Base-by-base conservation (phyloP, 176 grass and related monocot genomes). In the Musa troglodytarum region DNA sequence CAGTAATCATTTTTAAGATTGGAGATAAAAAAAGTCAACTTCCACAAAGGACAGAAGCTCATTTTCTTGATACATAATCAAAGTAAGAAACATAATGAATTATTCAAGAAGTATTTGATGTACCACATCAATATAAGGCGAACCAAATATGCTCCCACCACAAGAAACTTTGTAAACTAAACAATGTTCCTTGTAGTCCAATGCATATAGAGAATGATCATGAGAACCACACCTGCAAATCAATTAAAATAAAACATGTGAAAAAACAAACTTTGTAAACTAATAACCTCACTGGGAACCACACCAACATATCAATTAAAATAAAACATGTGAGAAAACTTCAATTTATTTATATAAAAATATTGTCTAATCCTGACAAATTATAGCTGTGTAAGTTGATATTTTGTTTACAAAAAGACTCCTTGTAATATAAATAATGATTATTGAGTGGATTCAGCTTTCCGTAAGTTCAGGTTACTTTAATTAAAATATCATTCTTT, bases 101-200 rank as follows among this genome's bases (percentile, higher is more conserved):
- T 43, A n/a, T 34, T 68, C 29, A 71, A 51, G 43, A 52, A 70
- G 55, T 7, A 28, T 23, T 21, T 7, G 67, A 43, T 72, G 82
- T 89, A 90, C 77, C 82, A 77, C 85, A 72, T 90, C 90, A 74
- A 90, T 80, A 76, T 62, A 77, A 71, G 93, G 93, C 54, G 93
- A 97, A 81, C 89, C 87, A 88, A 90, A 97, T 78, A 97, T 88
- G 80, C 93, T 97, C 77, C 93, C 93, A 77, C 93, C 93, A 83
- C 93, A 97, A 72, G 77, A 89, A 78, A 93, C 52, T 93, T 87
- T 90, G 64, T 90, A 92, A 69, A 78, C 10, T 13, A 87, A 97
- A 62, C 77, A 77, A 77, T 50, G 79, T 49, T 90, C 79, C 81
- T 93, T 87, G 74, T 88, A 92, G 85, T 90, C 88, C 65, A 97